Conservation (phyloP, 2,329 filamentous ascomycete genomes). For the Amauroascus verrucosus region DNA sequence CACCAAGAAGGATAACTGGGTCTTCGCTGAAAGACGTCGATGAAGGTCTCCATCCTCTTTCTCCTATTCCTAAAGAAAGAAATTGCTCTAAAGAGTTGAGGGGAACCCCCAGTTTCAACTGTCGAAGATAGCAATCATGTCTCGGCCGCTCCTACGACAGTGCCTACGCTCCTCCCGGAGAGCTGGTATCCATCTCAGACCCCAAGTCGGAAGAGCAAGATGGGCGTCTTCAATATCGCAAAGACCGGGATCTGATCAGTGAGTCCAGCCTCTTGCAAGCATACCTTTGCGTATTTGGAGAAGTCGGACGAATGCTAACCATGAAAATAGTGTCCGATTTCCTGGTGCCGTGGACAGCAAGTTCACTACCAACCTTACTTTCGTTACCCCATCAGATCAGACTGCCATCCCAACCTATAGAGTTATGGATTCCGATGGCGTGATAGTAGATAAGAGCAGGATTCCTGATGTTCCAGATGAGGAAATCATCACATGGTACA, state of each 20-base stretch:
- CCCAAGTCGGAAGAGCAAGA: constrained; percentile 26
- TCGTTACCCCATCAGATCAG: constrained; percentile 61
- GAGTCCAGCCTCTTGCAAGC: constrained; percentile 20
- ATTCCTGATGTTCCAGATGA: constrained; percentile 54
- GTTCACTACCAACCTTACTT: constrained; percentile 71
- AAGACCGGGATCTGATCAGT: constrained; percentile 51
- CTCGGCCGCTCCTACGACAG: constrained; percentile 17
- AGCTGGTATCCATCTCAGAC: constrained; percentile 8
- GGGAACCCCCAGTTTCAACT: not conserved
- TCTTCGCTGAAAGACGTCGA: not conserved
- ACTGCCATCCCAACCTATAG: constrained; percentile 82
- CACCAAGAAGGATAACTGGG: not conserved
- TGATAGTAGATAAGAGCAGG: constrained; percentile 64
- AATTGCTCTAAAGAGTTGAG: not conserved
- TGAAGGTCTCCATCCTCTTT: constrained; percentile 1
- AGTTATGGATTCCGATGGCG: constrained; percentile 78
- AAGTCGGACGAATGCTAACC: not conserved
- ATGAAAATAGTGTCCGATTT: constrained; percentile 53
- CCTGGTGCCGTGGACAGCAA: constrained; percentile 92
- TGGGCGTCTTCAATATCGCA: constrained; percentile 48
- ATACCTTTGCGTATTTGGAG: not conserved
- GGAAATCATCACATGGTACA: constrained; percentile 52
- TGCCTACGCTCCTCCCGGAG: constrained; percentile 12
- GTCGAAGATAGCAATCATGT: constrained; percentile 14
- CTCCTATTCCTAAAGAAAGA: not conserved